Base-by-base conservation (phyloP, 2,329 filamentous ascomycete species). In the Arthrobotrys sinensis region DNA sequence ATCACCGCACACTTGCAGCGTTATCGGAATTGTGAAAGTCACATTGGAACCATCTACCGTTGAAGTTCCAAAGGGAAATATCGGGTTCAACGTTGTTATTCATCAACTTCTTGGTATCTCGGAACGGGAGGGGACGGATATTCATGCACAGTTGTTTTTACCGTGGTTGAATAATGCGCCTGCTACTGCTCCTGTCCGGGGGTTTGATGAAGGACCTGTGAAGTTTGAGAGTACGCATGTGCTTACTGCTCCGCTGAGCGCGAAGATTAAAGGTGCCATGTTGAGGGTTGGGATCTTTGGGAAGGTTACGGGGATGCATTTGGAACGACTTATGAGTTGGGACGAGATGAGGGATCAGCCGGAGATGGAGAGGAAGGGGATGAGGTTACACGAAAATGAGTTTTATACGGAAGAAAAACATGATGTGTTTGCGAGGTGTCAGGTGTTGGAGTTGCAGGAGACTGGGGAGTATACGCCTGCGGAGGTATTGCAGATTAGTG, bases 81-180 rank as follows among this genome's bases (percentile, higher is more conserved):
- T 98, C 73, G 99, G 98, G 83, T 99, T 99, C 86, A 99, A 98
- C 82, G 94, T 98, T 4, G 94, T 98, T 36, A 97, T 99, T 93
- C 94, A 97, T 82, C 94, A 98, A 83, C 89, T 99, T 85, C 86
- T 96, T 40, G 96, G 96, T 0, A 99, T 99, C 81, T 92, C 96
- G 0, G 96, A 99, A 85, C 90, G 95, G 79, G 96, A 99, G 86
- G 96, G 96, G 12, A 97, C 93, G 0, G 92, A 97, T 80, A 94
- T 99, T 32, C 96, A 99, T 84, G 96, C 94, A 0, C 94, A 98
- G 84, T 89, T 99, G n/a, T 98, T 97, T 83, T 91, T 99, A 43
- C 93, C 96, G 4, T 94, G 94, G 6, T 89, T 97, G 10, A 94
- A 93, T 0, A 94, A 96, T 79, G 93, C 95, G 52, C 97, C 96